phyloP scores from a whole-genome alignment of 2,329 filamentous ascomycete species.

The Ophiostoma tasmaniense region DNA sequence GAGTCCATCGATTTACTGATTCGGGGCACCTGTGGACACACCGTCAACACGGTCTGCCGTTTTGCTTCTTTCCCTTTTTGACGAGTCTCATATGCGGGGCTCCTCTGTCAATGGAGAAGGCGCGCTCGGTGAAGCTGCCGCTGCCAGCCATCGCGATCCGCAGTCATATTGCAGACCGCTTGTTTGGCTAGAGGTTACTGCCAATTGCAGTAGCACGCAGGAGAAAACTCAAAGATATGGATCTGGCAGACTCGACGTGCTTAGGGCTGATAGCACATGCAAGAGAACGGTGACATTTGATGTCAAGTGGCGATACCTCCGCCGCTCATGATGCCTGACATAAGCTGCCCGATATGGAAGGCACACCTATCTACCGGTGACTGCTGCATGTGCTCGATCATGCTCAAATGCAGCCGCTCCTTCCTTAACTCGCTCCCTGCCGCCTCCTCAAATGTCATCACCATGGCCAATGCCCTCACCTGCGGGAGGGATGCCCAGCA shows the following conservation, averaged over 20 bases:
- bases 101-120: neutral
- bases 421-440: neutral
- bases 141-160: neutral
- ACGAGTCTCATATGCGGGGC: neutral
- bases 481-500: neutral
- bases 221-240: neutral
- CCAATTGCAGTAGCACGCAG: neutral
- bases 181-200: neutral
- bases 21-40: neutral
- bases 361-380: neutral
- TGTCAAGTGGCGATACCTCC: neutral
- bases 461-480: neutral
- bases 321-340: neutral
- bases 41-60: conserved; percentile 3
- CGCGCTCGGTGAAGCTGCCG: neutral
- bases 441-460: too few species aligned
- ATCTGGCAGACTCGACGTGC: neutral
- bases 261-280: neutral
- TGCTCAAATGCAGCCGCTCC: neutral
- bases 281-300: neutral
- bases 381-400: neutral
- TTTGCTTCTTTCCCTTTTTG: conserved; percentile 6
- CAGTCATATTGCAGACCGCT: neutral
- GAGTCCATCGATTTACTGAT: conserved; percentile 10
- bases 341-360: neutral